Conservation (phyloP, 805 yeast genomes). For the Wickerhamiella spandovensis region DNA sequence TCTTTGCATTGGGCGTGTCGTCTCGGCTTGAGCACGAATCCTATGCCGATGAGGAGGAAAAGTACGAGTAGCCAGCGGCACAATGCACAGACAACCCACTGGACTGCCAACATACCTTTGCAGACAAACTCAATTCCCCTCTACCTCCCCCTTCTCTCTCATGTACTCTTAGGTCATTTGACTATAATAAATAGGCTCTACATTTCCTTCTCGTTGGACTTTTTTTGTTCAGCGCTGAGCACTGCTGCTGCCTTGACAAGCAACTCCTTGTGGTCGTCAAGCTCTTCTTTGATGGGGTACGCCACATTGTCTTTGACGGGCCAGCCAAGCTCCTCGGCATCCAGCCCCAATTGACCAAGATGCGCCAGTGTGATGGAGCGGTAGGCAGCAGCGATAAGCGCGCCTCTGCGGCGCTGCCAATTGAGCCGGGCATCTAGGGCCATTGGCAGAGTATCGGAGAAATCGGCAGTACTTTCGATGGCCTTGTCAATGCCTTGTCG, state of each 20-base stretch:
- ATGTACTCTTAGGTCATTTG: background rate
- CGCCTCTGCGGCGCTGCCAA: background rate
- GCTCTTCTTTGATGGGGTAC: background rate
- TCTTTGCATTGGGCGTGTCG: conserved; percentile 17
- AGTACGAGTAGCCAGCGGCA: conserved; percentile 2
- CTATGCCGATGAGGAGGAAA: conserved; percentile 11
- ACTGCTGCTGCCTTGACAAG: background rate
- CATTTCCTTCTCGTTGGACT: background rate
- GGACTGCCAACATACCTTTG: no score
- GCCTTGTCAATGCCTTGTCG: background rate
- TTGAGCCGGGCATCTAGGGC: background rate
- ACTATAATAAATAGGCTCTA: background rate
- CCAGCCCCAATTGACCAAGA: background rate
- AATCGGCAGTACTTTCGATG: background rate
- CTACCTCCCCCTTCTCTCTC: no score
- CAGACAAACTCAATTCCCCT: no score
- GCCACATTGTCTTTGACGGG: background rate
- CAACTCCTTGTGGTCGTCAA: background rate
- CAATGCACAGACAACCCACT: background rate
- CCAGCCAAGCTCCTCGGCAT: background rate
- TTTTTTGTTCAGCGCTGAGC: background rate
- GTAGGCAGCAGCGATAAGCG: background rate
- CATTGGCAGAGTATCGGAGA: background rate
- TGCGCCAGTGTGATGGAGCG: background rate
- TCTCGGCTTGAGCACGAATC: conserved; percentile 6